These are phyloP conservation scores for Tetragonia tetragonoides DNA, from an alignment of 148 eudicot genomes.

Conservation along the genomic window DNA sequence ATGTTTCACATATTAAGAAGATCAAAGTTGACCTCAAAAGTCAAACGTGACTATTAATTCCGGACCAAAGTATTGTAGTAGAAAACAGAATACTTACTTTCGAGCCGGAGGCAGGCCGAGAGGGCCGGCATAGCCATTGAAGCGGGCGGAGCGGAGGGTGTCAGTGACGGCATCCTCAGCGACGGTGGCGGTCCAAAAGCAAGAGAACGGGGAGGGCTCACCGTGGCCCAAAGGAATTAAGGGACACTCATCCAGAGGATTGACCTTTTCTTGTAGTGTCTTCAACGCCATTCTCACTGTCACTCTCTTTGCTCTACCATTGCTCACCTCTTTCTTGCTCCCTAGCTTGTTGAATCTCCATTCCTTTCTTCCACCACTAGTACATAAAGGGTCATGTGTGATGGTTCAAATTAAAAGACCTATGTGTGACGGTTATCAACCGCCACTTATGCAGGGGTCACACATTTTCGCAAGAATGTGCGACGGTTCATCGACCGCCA, in stretches of 20 bases:
- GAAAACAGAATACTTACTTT: constrained; percentile 17
- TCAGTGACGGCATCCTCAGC: constrained; percentile 29
- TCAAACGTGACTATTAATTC: no score
- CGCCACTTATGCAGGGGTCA: no score
- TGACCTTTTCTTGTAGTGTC: constrained; percentile 7
- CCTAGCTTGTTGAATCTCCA: background rate
- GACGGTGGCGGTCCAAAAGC: constrained; percentile 27
- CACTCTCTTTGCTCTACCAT: constrained; percentile 5
- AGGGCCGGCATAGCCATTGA: constrained; percentile 30
- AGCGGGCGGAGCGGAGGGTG: constrained; percentile 29
- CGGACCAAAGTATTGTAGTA: no score
- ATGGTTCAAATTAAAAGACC: no score
- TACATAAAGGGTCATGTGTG: no score
- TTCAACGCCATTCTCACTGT: constrained; percentile 10
- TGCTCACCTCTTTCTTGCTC: background rate
- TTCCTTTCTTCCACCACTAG: no score
- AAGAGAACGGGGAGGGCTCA: constrained; percentile 34
- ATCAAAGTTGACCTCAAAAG: no score
- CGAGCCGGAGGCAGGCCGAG: constrained; percentile 23
- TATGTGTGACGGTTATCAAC: no score
- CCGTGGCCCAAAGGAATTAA: constrained; percentile 36
- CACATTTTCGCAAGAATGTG: no score
- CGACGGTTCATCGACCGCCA: no score
- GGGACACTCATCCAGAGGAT: constrained; percentile 22
- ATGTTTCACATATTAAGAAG: no score